Base-by-base conservation (phyloP, 1,139 yeast species). In the Saccharomyces hybrid region DNA sequence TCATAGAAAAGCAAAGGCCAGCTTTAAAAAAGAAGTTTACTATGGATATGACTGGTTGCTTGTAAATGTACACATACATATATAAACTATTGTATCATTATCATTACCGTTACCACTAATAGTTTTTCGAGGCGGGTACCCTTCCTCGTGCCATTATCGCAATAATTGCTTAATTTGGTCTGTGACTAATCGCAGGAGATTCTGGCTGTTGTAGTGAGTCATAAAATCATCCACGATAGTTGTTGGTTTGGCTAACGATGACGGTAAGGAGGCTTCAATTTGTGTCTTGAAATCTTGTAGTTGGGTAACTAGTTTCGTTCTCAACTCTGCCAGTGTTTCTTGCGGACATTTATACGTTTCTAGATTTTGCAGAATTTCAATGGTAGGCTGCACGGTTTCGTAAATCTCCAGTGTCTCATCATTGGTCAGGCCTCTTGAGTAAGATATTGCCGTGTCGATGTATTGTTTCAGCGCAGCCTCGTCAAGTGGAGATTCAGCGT, bases 371-470 rank as follows among this genome's bases (percentile, higher is more conserved):
- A 58, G 28, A 42, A 53, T 49, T 16, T 31, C 19, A 8, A 49
- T 50, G 1, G 52, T 47, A 2, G 51, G 51, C 11, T 54, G 48
- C 8, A 53, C 49, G 2, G 38, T 14, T 16, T 51, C 31, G 42
- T 51, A 52, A 4, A 53, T 16, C 8, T 38, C 12, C 3, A 51
- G 29, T n/a, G 49, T 49, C 11, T 27, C 41, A 6, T 46, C 32
- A 8, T 47, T 47, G 6, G 31, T 53, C 11, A 58, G 44, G 3
- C 61, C 61, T 28, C 46, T 34, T 2, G 60, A 32, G 26, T 38
- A 26, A 21, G 49, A 27, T 38, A 50, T 48, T 5, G 59, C 44
- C 1, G 14, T 34, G 2, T 50, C 50, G 7, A 58, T 51, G 11
- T 52, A 47, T n/a, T 14, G n/a, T 11, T 50, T 38, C 42, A 38